Base-by-base conservation (phyloP, 306 rosid species). In the Trichosanthes cucumerina region DNA sequence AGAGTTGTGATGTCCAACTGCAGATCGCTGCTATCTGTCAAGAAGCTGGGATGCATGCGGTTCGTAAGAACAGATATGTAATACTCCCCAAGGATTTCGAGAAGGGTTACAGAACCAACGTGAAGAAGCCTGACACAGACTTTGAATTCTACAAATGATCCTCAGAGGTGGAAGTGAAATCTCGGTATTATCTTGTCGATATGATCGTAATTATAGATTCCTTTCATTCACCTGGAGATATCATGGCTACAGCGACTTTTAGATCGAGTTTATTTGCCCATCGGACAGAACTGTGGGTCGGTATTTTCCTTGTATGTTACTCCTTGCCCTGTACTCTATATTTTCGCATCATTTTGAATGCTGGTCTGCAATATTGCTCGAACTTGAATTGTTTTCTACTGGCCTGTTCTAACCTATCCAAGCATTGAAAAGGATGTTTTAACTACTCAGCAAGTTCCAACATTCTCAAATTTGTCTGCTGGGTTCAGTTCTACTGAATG, bases 1-100 rank as follows among this genome's bases (percentile, higher is more conserved):
- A 73, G 26, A 73, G 26, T 16, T 50, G 60, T 54, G 79, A 64
- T 78, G 80, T 43, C 53, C 79, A 74, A 33, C 23, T 81, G 82
- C 88, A 96, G 99, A 96, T 96, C 33, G 77, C 97, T 1, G 99
- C 99, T 41, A 92, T 96, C 65, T 95, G 99, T 85, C 99, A 95
- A 88, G 99, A 95, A 84, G 99, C 99, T 3, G 98, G 99, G 81
- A 96, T 96, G 99, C 99, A 96, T 23, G 99, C 99, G 28, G 99
- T 96, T 70, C 89, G 99, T 11, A 96, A 96, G 89, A 96, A 96
- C 86, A 85, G 99, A 79, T 96, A 96, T 46, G 91, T 96, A 80
- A 96, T 96, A 75, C 89, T 96, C 57, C 99, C 99, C 1, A 96
- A 96, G 91, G 99, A 96, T 84, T 96, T 96, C 19, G 99, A 96